Base-by-base conservation (phyloP, 306 rosid genomes). In the Inga laurina region DNA sequence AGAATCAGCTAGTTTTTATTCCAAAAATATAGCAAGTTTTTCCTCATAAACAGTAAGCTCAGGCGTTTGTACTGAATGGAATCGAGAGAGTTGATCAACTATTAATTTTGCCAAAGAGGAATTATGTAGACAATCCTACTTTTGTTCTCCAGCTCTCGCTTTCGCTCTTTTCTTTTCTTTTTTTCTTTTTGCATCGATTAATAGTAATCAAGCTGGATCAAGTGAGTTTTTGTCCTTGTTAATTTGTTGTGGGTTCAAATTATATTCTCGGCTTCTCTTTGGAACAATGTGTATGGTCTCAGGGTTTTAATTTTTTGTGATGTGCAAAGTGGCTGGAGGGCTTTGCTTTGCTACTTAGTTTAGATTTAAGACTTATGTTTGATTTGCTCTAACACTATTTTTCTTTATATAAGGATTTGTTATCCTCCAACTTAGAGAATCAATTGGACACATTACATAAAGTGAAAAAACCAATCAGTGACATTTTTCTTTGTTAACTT, bases 61-160 rank as follows among this genome's bases (percentile, higher is more conserved):
- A 32, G 32, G 32, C 2, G 32, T 32, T 32, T 1, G 32, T 32
- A 32, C 32, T 89, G 91, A 96, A 93, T 85, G 99, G 99, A 85
- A 89, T 92, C 68, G 99, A 93, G 90, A 91, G 98, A 86, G 97
- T 91, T 86, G 88, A 91, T 84, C 94, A 97, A 19, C 94, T 90
- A 44, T 52, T 93, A 76, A 96, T 96, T 87, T 8, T 90, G 79
- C 99, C 94, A 22, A 96, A 96, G 91, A 82, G 97, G 80, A 96
- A 96, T 83, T 90, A 92, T 81, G 99, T 96, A 91, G 91, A 97
- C 62, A 86, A 34, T 51, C 85, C 77, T 45, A 52, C 32, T 69
- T n/a, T 56, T 85, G 32, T 32, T 32, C 32, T 32, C n/a, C n/a
- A n/a, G n/a, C n/a, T 27, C 27, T 0, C 0, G 0, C 27, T 27